Evolutionary conservation across 2,329 filamentous ascomycete species (phyloP).

Genomic region (Penicillium sp.): DNA sequence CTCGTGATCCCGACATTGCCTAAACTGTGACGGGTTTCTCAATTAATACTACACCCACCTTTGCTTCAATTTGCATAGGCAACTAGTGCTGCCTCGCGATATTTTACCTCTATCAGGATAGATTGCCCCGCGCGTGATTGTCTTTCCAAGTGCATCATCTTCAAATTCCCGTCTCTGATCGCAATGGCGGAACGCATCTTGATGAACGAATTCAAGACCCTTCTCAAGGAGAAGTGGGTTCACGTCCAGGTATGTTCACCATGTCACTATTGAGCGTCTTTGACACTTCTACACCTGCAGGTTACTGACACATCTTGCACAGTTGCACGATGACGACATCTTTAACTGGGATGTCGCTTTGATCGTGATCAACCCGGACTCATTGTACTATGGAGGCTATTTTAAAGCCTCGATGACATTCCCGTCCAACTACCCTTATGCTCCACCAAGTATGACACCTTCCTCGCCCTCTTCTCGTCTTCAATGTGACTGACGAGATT

Average conservation of each 20-base stretch:
- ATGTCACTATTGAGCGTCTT: not conserved
- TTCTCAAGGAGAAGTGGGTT: conserved; percentile 90
- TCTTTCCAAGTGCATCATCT: not conserved
- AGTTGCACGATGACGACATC: conserved; percentile 79
- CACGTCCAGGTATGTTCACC: conserved; percentile 68
- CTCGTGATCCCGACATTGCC: not conserved
- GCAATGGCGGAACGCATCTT: conserved; percentile 72
- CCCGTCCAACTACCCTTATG: conserved; percentile 82
- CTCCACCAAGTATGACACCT: conserved; percentile 62
- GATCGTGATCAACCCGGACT: conserved; percentile 90
- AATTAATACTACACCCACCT: not conserved
- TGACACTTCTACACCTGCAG: not conserved
- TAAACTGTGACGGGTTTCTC: not conserved
- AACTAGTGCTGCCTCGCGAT: not conserved
- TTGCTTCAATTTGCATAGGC: not conserved
- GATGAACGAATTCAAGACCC: conserved; percentile 80
- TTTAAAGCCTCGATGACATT: conserved; percentile 90
- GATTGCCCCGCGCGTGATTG: not conserved
- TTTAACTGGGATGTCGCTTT: conserved; percentile 85
- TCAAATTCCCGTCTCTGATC: not conserved
- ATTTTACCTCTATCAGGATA: not conserved
- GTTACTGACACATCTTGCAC: conserved; percentile 12
- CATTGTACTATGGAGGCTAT: conserved; percentile 88
- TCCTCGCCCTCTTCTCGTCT: not conserved
- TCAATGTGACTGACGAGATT: not conserved